phyloP scores from a whole-genome alignment of 2,329 filamentous ascomycete species.

The Aspergillus novoparasiticus region DNA sequence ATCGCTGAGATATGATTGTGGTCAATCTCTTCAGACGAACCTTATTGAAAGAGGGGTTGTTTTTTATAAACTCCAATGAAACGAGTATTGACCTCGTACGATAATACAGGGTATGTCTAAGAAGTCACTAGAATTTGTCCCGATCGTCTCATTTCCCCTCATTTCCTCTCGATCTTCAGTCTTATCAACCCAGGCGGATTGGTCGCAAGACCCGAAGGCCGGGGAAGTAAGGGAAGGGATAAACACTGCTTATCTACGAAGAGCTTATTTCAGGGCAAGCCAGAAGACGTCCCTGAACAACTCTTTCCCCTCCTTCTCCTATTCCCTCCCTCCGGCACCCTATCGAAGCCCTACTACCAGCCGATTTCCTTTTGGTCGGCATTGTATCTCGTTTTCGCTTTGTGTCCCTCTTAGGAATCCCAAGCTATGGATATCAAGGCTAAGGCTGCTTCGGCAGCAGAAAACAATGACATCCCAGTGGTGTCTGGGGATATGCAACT shows the following conservation, averaged over 20 bases:
- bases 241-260: not conserved
- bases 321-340: not conserved
- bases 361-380: not conserved
- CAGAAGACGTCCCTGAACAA: no score
- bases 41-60: no score
- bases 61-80: no score
- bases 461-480: constrained; percentile 2
- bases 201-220: not conserved
- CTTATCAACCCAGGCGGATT: not conserved
- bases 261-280: no score
- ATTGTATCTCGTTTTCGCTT: not conserved
- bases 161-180: not conserved
- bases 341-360: not conserved
- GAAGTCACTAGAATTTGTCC: not conserved
- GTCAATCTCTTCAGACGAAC: not conserved
- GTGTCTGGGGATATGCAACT: constrained; percentile 28
- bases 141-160: not conserved
- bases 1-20: not conserved
- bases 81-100: no score
- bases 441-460: not conserved
- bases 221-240: not conserved
- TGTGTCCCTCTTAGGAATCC: not conserved
- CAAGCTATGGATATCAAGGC: not conserved
- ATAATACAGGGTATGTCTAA: not conserved
- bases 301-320: no score